These are phyloP conservation scores for Plasmopara viticola DNA, from an alignment of 352 stramenopile species.

Conservation along the genomic window DNA sequence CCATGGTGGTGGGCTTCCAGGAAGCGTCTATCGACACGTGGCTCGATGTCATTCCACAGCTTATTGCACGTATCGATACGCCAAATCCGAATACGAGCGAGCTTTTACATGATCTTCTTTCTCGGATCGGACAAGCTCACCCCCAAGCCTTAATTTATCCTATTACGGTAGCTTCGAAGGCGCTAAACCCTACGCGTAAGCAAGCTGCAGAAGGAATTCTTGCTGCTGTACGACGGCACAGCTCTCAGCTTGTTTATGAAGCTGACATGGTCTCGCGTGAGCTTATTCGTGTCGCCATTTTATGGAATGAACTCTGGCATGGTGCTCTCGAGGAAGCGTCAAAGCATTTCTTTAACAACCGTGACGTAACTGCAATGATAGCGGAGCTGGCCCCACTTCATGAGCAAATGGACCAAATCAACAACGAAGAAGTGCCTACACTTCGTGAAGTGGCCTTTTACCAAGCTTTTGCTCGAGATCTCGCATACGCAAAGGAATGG, in stretches of 20 bases:
- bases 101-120: conserved; percentile 82
- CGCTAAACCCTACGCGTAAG: conserved; percentile 86
- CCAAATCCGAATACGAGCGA: conserved; percentile 75
- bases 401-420: conserved; percentile 76
- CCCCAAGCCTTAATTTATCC: conserved; percentile 99
- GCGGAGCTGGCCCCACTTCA: conserved; percentile 94
- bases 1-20: conserved; percentile 84
- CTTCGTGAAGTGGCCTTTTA: conserved; percentile 81
- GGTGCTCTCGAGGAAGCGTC: conserved; percentile 96
- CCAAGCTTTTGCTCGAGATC: conserved; percentile 90
- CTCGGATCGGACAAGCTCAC: conserved; percentile 91
- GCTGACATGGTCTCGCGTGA: conserved; percentile 94
- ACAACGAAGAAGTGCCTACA: conserved; percentile 58
- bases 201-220: conserved; percentile 93
- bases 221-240: conserved; percentile 92
- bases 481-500: conserved; percentile 84
- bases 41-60: conserved; percentile 97
- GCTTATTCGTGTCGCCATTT: conserved; percentile 98
- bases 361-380: conserved; percentile 95
- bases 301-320: conserved; percentile 99
- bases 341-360: conserved; percentile 96
- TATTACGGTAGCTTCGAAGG: conserved; percentile 96
- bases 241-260: conserved; percentile 95
- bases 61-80: conserved; percentile 92
- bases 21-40: conserved; percentile 97